Conservation (phyloP, 2,329 filamentous ascomycete genomes). For the Penicillium freii region DNA sequence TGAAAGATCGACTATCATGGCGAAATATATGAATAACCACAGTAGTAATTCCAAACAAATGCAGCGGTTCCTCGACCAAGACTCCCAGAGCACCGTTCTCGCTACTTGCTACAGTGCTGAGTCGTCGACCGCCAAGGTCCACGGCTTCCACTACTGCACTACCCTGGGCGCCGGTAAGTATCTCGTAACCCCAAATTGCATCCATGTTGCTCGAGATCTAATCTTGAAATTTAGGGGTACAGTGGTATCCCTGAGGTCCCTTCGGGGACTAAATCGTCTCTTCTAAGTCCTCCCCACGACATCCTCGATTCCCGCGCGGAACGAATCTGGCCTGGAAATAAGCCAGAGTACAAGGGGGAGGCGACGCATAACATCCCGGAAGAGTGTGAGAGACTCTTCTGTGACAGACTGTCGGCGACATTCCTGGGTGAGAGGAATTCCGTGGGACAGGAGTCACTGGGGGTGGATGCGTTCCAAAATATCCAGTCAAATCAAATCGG, state of each 20-base stretch:
- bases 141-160: conserved; percentile 94
- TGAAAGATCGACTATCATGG: conserved; percentile 29
- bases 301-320: conserved; percentile 64
- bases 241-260: conserved; percentile 96
- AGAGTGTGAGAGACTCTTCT: conserved; percentile 99
- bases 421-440: conserved; percentile 93
- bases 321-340: conserved; percentile 45
- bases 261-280: conserved; percentile 80
- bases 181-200: not conserved
- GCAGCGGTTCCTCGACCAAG: conserved; percentile 57
- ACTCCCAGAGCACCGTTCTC: conserved; percentile 67
- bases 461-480: conserved; percentile 67
- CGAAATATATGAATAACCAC: conserved; percentile 62
- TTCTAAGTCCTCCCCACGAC: conserved; percentile 85
- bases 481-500: conserved; percentile 32
- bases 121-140: conserved; percentile 64
- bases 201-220: not conserved
- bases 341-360: conserved; percentile 66
- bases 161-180: conserved; percentile 73
- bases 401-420: conserved; percentile 87
- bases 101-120: conserved; percentile 90
- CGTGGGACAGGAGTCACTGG: conserved; percentile 76
- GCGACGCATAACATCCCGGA: conserved; percentile 94
- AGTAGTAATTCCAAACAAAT: conserved; percentile 64
- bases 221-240: conserved; percentile 58